Percentiles rank a stretch among this genome's conserved stretches.
phyloP scores from a whole-genome alignment of 2,329 filamentous ascomycete genomes.

The Trichoderma sp. region DNA sequence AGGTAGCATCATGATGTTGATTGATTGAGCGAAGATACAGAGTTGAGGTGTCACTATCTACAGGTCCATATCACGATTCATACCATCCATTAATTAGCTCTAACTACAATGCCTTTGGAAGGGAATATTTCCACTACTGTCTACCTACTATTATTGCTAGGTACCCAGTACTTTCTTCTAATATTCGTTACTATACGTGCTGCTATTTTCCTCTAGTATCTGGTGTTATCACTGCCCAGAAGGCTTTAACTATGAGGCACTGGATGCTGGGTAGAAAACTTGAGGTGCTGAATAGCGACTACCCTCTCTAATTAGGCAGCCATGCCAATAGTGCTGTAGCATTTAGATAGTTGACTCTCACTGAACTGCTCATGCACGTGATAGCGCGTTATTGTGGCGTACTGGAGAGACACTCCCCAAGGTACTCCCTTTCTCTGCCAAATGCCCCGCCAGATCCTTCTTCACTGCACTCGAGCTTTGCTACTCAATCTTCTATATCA shows the following conservation, averaged over 20 bases:
- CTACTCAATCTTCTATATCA: neutral
- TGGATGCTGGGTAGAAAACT: too few species aligned
- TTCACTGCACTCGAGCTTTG: neutral
- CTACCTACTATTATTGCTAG: too few species aligned
- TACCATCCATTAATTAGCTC: neutral
- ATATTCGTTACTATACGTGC: too few species aligned
- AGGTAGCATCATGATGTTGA: neutral
- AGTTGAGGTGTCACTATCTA: neutral
- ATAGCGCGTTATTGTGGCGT: slow-evolving; percentile 28
- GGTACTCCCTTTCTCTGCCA: neutral
- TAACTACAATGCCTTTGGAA: neutral
- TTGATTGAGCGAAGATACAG: neutral
- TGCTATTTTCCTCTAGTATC: neutral
- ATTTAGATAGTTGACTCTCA: neutral
- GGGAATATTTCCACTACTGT: neutral
- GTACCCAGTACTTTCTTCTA: neutral
- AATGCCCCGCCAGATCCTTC: neutral
- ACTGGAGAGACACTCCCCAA: neutral
- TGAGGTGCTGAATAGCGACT: neutral
- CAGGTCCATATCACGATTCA: neutral
- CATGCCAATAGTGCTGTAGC: neutral
- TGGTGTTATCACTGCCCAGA: neutral
- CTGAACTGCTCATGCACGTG: slow-evolving; percentile 27
- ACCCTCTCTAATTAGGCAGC: neutral
- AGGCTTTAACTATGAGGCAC: too few species aligned